These are phyloP conservation scores for Pythium plurisporium DNA, from an alignment of 352 stramenopile species.

Conservation along the genomic window DNA sequence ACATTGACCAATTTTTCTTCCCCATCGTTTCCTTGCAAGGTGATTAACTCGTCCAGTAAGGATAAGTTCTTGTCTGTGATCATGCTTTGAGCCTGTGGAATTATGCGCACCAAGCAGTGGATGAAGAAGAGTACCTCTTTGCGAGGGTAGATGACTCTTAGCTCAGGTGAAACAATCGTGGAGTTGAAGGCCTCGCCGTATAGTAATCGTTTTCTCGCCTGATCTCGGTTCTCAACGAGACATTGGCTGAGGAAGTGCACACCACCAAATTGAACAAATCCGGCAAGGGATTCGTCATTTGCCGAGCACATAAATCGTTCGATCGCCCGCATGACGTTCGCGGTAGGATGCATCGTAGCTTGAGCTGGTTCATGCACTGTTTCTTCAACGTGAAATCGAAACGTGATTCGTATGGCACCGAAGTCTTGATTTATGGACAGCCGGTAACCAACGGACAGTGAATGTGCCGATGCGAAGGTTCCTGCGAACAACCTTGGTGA, in stretches of 20 bases:
- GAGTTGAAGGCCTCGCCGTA: conserved; percentile 2
- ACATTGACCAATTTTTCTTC: conserved; percentile 3
- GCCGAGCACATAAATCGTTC: conserved; percentile 18
- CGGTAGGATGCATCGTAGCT: background rate
- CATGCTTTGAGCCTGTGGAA: background rate
- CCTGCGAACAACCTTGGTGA: background rate
- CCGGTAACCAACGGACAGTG: conserved; percentile 13
- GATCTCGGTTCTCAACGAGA: background rate
- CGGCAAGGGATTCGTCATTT: background rate
- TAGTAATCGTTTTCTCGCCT: background rate
- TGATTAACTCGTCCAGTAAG: background rate
- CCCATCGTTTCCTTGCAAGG: background rate
- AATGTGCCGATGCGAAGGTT: background rate
- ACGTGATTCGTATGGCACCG: conserved; percentile 11
- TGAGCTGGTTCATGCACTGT: background rate
- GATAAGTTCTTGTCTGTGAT: background rate
- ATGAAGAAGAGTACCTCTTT: conserved; percentile 10
- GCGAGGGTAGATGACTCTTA: background rate
- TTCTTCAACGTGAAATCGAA: conserved; percentile 4
- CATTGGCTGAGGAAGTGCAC: conserved; percentile 9
- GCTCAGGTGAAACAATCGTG: background rate
- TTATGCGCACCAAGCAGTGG: background rate
- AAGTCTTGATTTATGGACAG: conserved; percentile 9
- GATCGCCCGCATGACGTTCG: background rate
- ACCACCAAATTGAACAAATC: conserved; percentile 6